These are phyloP conservation scores for Roridomyces roridus DNA, from an alignment of 768 basidiomycete genomes.

Conservation along the genomic window DNA sequence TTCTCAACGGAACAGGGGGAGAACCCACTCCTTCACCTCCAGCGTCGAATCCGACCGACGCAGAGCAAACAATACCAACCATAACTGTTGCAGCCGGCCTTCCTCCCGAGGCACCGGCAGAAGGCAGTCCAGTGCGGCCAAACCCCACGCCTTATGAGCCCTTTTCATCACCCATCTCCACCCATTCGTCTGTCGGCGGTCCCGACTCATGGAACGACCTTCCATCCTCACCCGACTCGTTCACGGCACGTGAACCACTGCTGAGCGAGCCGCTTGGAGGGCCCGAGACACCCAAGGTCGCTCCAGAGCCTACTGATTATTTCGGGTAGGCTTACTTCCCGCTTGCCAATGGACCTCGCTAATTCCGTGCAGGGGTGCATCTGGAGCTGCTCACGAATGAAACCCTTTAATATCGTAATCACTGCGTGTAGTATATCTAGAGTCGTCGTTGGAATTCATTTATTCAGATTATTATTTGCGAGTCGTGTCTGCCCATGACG, in stretches of 20 bases:
- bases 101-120: constrained; percentile 3
- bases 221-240: constrained; percentile 52
- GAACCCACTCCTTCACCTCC: constrained; percentile 10
- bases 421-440: constrained; percentile 41
- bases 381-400: constrained; percentile 18
- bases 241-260: constrained; percentile 45
- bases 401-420: constrained; percentile 28
- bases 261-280: constrained; percentile 31
- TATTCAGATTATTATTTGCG: constrained; percentile 28
- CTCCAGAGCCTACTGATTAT: constrained; percentile 16
- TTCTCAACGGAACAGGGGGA: constrained; percentile 35
- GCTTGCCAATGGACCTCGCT: not conserved
- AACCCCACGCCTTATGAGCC: constrained; percentile 19
- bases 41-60: not conserved
- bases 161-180: constrained; percentile 24
- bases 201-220: constrained; percentile 45
- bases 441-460: constrained; percentile 25
- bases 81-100: constrained; percentile 21
- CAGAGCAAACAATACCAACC: constrained; percentile 30
- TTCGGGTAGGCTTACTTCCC: constrained; percentile 19
- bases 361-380: constrained; percentile 11
- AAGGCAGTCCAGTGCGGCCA: constrained; percentile 13
- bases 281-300: constrained; percentile 25
- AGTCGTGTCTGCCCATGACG: constrained; percentile 46
- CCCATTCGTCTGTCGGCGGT: constrained; percentile 19